Evolutionary conservation across 352 stramenopile genomes (phyloP).

Genomic region (Phytopythium chamaehyphon): DNA sequence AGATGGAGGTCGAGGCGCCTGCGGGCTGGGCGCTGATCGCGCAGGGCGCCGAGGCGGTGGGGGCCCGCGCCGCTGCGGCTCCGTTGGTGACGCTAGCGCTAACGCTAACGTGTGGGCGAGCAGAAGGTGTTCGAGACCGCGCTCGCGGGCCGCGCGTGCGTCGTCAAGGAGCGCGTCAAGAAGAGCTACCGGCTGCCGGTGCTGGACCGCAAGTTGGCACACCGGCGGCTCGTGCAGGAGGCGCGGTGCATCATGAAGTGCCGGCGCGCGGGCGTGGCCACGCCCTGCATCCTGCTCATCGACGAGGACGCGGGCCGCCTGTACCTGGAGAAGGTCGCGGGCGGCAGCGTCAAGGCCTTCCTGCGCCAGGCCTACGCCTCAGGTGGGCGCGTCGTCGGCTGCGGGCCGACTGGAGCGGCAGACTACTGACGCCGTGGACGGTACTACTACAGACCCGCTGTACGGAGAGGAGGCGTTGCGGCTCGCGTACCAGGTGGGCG

Average conservation of each 20-base stretch:
- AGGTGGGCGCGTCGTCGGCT: constrained; percentile 20
- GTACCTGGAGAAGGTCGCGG: constrained; percentile 64
- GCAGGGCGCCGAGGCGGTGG: constrained; percentile 76
- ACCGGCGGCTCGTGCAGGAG: constrained; percentile 76
- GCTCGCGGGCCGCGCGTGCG: constrained; percentile 56
- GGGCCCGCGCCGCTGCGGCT: constrained; percentile 3
- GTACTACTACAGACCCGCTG: constrained; percentile 24
- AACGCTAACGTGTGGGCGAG: neutral
- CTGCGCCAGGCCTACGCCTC: constrained; percentile 52
- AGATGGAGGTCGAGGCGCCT: constrained; percentile 21
- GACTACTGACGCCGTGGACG: neutral
- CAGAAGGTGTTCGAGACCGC: constrained; percentile 79
- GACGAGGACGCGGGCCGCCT: constrained; percentile 70
- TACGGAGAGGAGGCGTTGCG: constrained; percentile 51
- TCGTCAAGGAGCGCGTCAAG: constrained; percentile 84
- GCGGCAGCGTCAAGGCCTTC: constrained; percentile 72
- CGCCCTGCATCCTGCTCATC: constrained; percentile 74
- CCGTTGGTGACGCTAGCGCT: neutral
- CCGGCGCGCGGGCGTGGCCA: constrained; percentile 61
- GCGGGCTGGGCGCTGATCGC: constrained; percentile 64
- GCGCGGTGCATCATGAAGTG: constrained; percentile 81
- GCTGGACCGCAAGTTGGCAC: constrained; percentile 77
- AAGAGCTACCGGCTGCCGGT: constrained; percentile 74
- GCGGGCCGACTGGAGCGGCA: too few relatives aligned
- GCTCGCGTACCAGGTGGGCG: constrained; percentile 82